Evolutionary conservation across 345 rosid genomes (phyloP).

Genomic region (Euphorbia pulcherrima): DNA sequence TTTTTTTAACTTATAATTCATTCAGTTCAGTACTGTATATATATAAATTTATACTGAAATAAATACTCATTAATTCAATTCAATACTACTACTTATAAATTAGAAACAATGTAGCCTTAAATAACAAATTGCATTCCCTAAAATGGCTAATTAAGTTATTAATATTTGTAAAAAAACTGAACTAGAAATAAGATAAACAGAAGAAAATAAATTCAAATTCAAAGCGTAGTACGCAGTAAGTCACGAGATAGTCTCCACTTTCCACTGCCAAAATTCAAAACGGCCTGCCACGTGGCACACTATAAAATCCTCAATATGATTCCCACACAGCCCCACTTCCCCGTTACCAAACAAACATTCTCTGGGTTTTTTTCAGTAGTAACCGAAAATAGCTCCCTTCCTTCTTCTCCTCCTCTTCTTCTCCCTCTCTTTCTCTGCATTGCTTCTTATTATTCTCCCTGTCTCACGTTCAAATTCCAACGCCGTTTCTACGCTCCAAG

Average conservation of each 20-base stretch:
- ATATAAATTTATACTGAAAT: too few species aligned
- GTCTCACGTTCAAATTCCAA: slow-evolving; percentile 8
- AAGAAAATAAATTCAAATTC: slow-evolving; percentile 3
- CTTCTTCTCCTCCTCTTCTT: slow-evolving; percentile 1
- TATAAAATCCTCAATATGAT: background rate
- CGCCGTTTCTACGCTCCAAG: background rate
- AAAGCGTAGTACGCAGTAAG: background rate
- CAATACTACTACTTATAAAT: too few species aligned
- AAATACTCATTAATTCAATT: too few species aligned
- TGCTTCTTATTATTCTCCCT: slow-evolving; percentile 9
- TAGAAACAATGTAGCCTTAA: too few species aligned
- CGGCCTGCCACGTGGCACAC: background rate
- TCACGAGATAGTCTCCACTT: slow-evolving; percentile 4
- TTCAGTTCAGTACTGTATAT: too few species aligned
- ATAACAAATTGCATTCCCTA: too few species aligned
- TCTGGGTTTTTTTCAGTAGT: background rate
- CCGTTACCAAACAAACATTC: background rate
- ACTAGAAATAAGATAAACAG: background rate
- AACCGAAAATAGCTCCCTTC: slow-evolving; percentile 12
- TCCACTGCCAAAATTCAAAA: slow-evolving; percentile 1
- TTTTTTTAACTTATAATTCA: too few species aligned
- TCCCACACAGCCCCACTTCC: background rate
- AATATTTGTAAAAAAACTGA: too few species aligned
- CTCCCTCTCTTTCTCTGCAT: slow-evolving; percentile 13
- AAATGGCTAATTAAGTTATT: too few species aligned